These are phyloP conservation scores for Polygonum aviculare DNA, from an alignment of 148 eudicot genomes.

Conservation along the genomic window DNA sequence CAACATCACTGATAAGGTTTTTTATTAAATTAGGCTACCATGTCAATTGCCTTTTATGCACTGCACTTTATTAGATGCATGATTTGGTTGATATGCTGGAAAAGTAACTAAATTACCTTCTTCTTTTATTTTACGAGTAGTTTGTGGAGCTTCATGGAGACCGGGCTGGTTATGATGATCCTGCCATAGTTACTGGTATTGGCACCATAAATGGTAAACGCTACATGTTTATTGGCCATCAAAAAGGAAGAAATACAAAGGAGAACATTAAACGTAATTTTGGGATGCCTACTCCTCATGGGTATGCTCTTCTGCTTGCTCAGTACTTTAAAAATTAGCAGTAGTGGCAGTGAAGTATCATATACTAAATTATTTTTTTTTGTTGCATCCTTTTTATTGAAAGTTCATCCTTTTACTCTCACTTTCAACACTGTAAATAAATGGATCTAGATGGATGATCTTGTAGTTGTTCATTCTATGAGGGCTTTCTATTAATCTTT, in stretches of 20 bases:
- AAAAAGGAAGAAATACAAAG: slow-evolving; percentile 85
- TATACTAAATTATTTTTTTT: neutral
- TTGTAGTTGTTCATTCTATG: neutral
- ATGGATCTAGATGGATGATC: neutral
- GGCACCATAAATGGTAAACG: slow-evolving; percentile 70
- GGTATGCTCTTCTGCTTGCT: slow-evolving; percentile 36
- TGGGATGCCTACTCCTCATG: slow-evolving; percentile 96
- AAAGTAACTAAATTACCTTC: neutral
- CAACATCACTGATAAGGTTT: slow-evolving; percentile 81
- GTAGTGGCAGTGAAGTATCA: neutral
- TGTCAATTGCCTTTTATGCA: neutral
- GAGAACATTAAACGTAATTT: slow-evolving; percentile 76
- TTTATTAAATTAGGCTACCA: slow-evolving; percentile 7
- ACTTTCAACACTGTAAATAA: neutral
- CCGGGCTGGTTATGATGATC: slow-evolving; percentile 86
- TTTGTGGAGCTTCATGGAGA: slow-evolving; percentile 95
- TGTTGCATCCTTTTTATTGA: neutral
- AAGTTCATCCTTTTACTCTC: neutral
- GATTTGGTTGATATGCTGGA: neutral
- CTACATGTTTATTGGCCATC: slow-evolving; percentile 87
- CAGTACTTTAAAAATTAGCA: neutral
- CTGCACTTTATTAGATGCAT: neutral
- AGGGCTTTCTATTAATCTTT: neutral
- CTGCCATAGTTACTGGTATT: slow-evolving; percentile 82
- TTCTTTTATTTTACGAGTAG: slow-evolving; percentile 24